Percentiles rank a stretch among this genome's conserved stretches.
Evolutionary conservation across 228 moss, liverwort and hornwort species (phyloP).

Genomic region (Sphagnum magellanicum): DNA sequence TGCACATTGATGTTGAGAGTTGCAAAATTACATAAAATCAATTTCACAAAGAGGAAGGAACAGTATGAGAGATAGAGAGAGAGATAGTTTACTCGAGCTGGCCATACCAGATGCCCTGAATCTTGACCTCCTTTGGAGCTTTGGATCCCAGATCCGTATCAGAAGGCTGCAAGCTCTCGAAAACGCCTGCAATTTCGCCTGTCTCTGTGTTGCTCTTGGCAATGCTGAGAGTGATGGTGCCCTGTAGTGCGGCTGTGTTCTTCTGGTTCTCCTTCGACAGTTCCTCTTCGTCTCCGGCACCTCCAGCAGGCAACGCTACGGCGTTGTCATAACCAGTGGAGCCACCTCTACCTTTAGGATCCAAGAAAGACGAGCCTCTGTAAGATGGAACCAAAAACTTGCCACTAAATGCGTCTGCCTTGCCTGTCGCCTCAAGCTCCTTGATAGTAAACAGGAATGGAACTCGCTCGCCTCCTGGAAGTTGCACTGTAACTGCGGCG

Average conservation of each 20-base stretch:
- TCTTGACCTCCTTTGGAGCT: conserved; percentile 79
- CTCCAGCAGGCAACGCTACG: conserved; percentile 72
- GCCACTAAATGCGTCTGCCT: conserved; percentile 42
- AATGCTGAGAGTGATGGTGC: conserved; percentile 60
- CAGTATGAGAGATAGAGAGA: too few species aligned
- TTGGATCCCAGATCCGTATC: conserved; percentile 80
- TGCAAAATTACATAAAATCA: too few species aligned
- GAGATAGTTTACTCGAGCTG: conserved; percentile 37
- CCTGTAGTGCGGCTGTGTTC: conserved; percentile 58
- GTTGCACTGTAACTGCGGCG: conserved; percentile 94
- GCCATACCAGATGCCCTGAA: conserved; percentile 63
- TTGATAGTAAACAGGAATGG: conserved; percentile 92
- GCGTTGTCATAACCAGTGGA: conserved; percentile 90
- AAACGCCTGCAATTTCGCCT: conserved; percentile 79
- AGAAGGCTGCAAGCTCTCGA: conserved; percentile 59
- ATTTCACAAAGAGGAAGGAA: too few species aligned
- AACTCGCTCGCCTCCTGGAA: conserved; percentile 81
- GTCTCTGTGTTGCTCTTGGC: conserved; percentile 27
- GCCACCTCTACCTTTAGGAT: conserved; percentile 96
- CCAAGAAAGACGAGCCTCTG: conserved; percentile 94
- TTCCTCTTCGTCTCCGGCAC: conserved; percentile 82
- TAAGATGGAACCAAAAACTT: conserved; percentile 75
- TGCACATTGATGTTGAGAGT: too few species aligned
- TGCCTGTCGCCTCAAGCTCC: conserved; percentile 70
- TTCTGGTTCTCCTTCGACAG: conserved; percentile 78